Conservation (phyloP, 2,329 filamentous ascomycete genomes). For the Cadophora sp. region DNA sequence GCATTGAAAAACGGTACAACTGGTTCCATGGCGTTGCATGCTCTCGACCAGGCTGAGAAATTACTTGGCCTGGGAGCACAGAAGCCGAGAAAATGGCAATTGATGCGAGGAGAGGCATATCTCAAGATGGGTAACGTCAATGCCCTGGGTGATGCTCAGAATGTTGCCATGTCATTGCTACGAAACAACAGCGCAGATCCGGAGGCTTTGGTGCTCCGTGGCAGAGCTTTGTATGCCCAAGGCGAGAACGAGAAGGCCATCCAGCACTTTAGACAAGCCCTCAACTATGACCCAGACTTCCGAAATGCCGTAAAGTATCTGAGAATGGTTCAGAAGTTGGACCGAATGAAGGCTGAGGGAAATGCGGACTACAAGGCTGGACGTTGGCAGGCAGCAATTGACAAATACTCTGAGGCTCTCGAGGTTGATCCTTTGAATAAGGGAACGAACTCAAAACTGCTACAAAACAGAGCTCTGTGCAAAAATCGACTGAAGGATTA, state of each 20-base stretch:
- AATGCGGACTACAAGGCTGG: conserved; percentile 89
- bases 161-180: conserved; percentile 86
- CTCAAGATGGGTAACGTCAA: conserved; percentile 92
- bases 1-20: conserved; percentile 76
- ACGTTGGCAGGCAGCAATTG: conserved; percentile 79
- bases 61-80: conserved; percentile 76
- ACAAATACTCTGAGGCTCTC: conserved; percentile 83
- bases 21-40: conserved; percentile 91
- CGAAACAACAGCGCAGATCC: conserved; percentile 89
- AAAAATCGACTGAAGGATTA: conserved; percentile 85
- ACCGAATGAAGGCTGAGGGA: conserved; percentile 92
- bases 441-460: conserved; percentile 91
- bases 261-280: conserved; percentile 87
- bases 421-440: conserved; percentile 88
- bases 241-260: conserved; percentile 96
- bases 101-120: conserved; percentile 91
- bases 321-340: conserved; percentile 87
- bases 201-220: conserved; percentile 89
- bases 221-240: conserved; percentile 85
- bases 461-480: conserved; percentile 92
- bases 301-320: conserved; percentile 88
- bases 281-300: conserved; percentile 91
- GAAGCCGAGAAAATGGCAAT: conserved; percentile 90
- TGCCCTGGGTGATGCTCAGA: conserved; percentile 88
- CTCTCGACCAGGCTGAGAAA: conserved; percentile 87